These are phyloP conservation scores for Pachysolen tannophilus DNA, from an alignment of 805 yeast species.

Conservation along the genomic window DNA sequence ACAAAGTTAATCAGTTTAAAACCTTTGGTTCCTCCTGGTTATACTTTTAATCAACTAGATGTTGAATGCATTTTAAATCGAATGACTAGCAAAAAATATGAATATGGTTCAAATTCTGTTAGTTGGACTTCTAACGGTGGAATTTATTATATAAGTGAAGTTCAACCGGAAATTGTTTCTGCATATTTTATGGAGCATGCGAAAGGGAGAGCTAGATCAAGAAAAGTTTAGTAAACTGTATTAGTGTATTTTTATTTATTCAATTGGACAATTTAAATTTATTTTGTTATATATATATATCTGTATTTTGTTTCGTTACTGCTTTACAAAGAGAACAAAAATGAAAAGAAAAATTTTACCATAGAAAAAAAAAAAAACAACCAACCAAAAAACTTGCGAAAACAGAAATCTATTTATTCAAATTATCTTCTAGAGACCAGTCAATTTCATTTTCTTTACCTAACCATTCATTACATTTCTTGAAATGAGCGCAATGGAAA, in stretches of 20 bases:
- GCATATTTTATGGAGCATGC: slow-evolving; percentile 20
- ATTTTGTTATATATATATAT: too few relatives aligned
- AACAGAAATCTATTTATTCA: too few relatives aligned
- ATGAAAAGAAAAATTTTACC: too few relatives aligned
- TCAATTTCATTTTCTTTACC: slow-evolving; percentile 24
- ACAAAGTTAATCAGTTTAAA: slow-evolving; percentile 73
- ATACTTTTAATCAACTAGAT: slow-evolving; percentile 49
- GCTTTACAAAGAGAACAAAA: too few relatives aligned
- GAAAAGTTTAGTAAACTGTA: neutral
- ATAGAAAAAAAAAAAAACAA: too few relatives aligned
- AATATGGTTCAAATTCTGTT: slow-evolving; percentile 65
- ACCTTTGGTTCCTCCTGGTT: slow-evolving; percentile 72
- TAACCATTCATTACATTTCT: slow-evolving; percentile 74
- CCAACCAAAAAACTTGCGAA: too few relatives aligned
- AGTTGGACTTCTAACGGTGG: slow-evolving; percentile 89
- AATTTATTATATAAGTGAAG: slow-evolving; percentile 69
- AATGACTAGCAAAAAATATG: slow-evolving; percentile 52
- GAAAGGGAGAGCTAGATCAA: slow-evolving; percentile 8
- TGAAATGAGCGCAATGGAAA: slow-evolving; percentile 70
- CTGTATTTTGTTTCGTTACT: too few relatives aligned
- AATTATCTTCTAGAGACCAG: too few relatives aligned
- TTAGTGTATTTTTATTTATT: too few relatives aligned
- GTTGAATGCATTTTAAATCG: slow-evolving; percentile 53
- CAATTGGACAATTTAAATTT: too few relatives aligned
- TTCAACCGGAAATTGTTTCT: slow-evolving; percentile 27